A percentile compares a stretch with the other conserved stretches of the same genome.
These are phyloP conservation scores for Ocimum tenuiflorum DNA, from an alignment of 257 asterid species.

Conservation along the genomic window DNA sequence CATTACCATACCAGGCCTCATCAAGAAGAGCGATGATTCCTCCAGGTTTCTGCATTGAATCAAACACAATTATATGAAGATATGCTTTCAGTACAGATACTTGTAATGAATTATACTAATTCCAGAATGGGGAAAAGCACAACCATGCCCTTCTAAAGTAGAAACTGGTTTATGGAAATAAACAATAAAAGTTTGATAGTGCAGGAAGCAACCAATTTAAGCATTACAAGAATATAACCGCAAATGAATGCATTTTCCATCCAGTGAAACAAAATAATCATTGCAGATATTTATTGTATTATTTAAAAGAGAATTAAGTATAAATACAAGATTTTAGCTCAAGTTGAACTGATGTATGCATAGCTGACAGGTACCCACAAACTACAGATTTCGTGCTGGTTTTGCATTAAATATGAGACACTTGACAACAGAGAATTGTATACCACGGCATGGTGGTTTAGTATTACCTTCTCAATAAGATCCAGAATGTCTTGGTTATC, in stretches of 20 bases:
- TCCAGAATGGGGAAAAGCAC: neutral
- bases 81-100: constrained; percentile 18
- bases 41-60: constrained; percentile 78
- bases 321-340: neutral
- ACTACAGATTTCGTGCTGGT: neutral
- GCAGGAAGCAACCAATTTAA: too few relatives aligned
- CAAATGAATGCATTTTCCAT: too few relatives aligned
- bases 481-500: constrained; percentile 92
- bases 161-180: too few relatives aligned
- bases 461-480: constrained; percentile 74
- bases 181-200: neutral
- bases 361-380: neutral
- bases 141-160: too few relatives aligned
- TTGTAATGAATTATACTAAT: neutral
- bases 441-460: neutral
- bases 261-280: too few relatives aligned
- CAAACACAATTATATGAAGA: constrained; percentile 11
- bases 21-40: constrained; percentile 91
- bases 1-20: constrained; percentile 78
- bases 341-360: neutral
- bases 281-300: neutral
- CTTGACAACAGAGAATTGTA: neutral
- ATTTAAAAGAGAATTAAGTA: neutral
- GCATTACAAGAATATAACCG: too few relatives aligned
- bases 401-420: too few relatives aligned